A percentile compares a stretch with the other conserved stretches of the same genome.
These are phyloP conservation scores for Pezicula neosporulosa DNA, from an alignment of 2,329 filamentous ascomycete genomes.

Conservation along the genomic window DNA sequence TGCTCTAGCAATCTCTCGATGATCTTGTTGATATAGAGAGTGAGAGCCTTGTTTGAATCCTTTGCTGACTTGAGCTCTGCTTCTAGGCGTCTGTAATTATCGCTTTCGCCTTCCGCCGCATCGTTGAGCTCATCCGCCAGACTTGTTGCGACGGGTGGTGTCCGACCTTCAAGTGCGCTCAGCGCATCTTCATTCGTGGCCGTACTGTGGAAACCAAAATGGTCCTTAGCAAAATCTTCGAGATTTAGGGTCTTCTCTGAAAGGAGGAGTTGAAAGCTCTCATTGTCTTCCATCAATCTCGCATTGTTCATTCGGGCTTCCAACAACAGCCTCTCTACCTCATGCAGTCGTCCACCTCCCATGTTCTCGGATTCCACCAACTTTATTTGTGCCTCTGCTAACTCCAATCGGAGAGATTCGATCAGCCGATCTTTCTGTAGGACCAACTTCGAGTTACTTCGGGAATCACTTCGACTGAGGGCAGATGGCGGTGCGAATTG, in stretches of 20 bases:
- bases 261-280: slow-evolving; percentile 93
- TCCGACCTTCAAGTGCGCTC: slow-evolving; percentile 57
- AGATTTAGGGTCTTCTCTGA: slow-evolving; percentile 87
- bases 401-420: slow-evolving; percentile 83
- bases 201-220: slow-evolving; percentile 65
- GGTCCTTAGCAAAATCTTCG: slow-evolving; percentile 81
- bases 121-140: slow-evolving; percentile 88
- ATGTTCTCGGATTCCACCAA: slow-evolving; percentile 91
- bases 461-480: slow-evolving; percentile 81
- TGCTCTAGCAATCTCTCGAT: slow-evolving; percentile 92
- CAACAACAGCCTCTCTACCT: slow-evolving; percentile 86
- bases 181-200: slow-evolving; percentile 58
- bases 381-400: slow-evolving; percentile 94
- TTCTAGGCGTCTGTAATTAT: slow-evolving; percentile 67
- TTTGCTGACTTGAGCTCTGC: slow-evolving; percentile 74
- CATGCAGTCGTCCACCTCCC: slow-evolving; percentile 80
- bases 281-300: slow-evolving; percentile 95
- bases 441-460: slow-evolving; percentile 84
- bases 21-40: slow-evolving; percentile 98
- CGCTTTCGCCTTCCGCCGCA: slow-evolving; percentile 57
- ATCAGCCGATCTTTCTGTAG: slow-evolving; percentile 97
- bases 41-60: slow-evolving; percentile 96
- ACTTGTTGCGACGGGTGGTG: slow-evolving; percentile 45
- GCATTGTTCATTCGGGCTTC: slow-evolving; percentile 96
- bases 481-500: slow-evolving; percentile 87